Conservation (phyloP, 352 stramenopile genomes). For the Phytophthora pistaciae region DNA sequence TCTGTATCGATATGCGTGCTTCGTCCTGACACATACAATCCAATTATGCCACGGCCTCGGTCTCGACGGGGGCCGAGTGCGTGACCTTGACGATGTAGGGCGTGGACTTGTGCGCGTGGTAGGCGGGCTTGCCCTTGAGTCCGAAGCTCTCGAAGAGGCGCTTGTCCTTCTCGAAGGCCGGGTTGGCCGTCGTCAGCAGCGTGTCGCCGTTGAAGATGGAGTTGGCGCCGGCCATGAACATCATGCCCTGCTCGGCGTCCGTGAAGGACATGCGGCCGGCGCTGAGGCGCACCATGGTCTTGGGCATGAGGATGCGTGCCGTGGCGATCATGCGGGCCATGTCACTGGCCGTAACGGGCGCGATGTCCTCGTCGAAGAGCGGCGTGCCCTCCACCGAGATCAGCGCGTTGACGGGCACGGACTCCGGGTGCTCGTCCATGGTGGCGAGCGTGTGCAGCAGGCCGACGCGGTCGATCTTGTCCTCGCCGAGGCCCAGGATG, state of each 20-base stretch:
- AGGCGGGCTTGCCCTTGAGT: conserved; percentile 96
- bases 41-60: conserved; percentile 45
- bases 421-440: conserved; percentile 97
- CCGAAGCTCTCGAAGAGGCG: conserved; percentile 96
- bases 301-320: conserved; percentile 97
- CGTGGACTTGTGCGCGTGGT: conserved; percentile 87
- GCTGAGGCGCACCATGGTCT: conserved; percentile 97
- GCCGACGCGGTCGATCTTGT: conserved; percentile 94
- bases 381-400: conserved; percentile 96
- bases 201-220: conserved; percentile 99
- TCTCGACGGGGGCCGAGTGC: conserved; percentile 57
- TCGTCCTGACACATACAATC: conserved; percentile 21
- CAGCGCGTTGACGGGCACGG: conserved; percentile 97
- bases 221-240: conserved; percentile 98
- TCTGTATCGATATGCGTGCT: conserved; percentile 1
- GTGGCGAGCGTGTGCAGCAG: conserved; percentile 97
- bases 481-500: conserved; percentile 97
- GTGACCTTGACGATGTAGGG: conserved; percentile 88
- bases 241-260: conserved; percentile 96
- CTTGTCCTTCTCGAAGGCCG: conserved; percentile 96
- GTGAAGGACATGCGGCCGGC: conserved; percentile 97
- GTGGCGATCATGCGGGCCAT: conserved; percentile 99
- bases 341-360: conserved; percentile 94
- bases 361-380: conserved; percentile 91
- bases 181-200: conserved; percentile 97